Conservation (phyloP, 2,329 filamentous ascomycete genomes). For the Leptographium flavum region DNA sequence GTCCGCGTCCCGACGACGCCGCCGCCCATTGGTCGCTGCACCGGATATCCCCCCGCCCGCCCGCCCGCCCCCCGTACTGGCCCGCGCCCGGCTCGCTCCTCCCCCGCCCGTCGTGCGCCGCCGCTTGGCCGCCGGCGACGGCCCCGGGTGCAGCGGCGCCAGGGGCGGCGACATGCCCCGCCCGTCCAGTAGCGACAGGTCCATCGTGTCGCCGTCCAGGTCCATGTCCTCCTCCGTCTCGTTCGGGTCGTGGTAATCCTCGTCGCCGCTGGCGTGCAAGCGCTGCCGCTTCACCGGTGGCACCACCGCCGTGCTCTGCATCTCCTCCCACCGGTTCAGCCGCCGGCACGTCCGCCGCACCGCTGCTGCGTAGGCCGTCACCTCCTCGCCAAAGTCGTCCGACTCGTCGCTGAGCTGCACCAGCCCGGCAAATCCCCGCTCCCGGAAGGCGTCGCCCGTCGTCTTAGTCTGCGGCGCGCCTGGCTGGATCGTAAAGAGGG, state of each 20-base stretch:
- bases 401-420: conserved; percentile 45
- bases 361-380: conserved; percentile 49
- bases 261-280: conserved; percentile 12
- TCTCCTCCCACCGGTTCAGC: conserved; percentile 55
- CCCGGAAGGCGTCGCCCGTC: conserved; percentile 28
- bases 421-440: conserved; percentile 48
- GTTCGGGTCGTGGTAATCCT: conserved; percentile 16
- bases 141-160: not conserved
- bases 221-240: conserved; percentile 19
- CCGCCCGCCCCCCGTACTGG: conserved; percentile 2
- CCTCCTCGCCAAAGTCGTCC: conserved; percentile 67
- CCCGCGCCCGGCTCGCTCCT: conserved; percentile 10
- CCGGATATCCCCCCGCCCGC: not conserved
- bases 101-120: conserved; percentile 5
- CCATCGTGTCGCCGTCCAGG: conserved; percentile 11
- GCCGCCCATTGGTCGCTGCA: not conserved
- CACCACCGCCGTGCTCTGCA: conserved; percentile 27
- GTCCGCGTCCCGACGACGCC: not conserved
- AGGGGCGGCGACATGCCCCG: too few species aligned
- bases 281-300: conserved; percentile 28
- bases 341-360: conserved; percentile 49
- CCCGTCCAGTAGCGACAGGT: conserved; percentile 7
- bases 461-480: conserved; percentile 8
- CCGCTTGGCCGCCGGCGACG: conserved; percentile 4
- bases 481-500: conserved; percentile 9